Conservation (phyloP, 2,329 filamentous ascomycete species). For the Claviceps pazoutovae region DNA sequence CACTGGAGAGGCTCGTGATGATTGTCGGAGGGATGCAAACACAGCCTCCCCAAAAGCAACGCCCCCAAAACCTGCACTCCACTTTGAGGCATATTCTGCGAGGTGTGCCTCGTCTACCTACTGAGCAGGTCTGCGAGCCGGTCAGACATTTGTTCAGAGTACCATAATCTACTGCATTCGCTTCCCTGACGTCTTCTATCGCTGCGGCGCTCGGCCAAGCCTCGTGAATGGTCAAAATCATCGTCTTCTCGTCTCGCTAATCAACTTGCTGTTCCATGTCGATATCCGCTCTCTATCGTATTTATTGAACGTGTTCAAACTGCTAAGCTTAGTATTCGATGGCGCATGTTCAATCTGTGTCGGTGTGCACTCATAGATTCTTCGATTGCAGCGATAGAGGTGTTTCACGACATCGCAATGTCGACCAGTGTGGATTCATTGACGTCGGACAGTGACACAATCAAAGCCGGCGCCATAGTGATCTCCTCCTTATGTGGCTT, state of each 20-base stretch:
- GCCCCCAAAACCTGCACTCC: constrained; percentile 1
- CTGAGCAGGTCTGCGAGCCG: neutral
- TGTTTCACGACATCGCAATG: neutral
- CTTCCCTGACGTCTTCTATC: neutral
- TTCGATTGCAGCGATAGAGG: neutral
- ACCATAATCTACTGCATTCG: neutral
- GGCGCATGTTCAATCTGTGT: too few species aligned
- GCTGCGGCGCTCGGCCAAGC: neutral
- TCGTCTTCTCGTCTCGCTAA: neutral
- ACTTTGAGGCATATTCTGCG: neutral
- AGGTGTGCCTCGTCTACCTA: neutral
- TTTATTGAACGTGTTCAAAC: neutral
- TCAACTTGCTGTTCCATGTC: neutral
- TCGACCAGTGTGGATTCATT: neutral
- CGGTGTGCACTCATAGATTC: neutral
- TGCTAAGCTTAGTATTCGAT: too few species aligned
- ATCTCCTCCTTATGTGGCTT: neutral
- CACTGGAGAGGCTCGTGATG: neutral
- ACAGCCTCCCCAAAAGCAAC: constrained; percentile 1
- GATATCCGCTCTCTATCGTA: neutral
- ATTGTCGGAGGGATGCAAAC: neutral
- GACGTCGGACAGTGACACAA: constrained; percentile 3
- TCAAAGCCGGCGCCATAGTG: neutral
- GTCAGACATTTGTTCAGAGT: constrained; percentile 1
- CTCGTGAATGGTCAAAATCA: neutral